phyloP scores from a whole-genome alignment of 1,284 basidiomycete genomes.

The Sanghuangporus weigelae region DNA sequence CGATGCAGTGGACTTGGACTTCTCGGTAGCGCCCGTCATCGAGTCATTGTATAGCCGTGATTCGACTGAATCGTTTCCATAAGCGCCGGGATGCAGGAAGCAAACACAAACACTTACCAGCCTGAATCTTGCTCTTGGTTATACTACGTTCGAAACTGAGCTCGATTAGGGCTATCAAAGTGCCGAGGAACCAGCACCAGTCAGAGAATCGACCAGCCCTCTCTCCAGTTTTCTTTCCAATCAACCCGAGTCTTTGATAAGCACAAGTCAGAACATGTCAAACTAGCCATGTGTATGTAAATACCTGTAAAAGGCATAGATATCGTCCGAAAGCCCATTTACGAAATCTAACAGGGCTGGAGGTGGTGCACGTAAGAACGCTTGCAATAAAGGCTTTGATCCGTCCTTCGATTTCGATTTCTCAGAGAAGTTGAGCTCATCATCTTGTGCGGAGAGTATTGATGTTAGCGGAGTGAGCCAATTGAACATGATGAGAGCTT shows the following conservation, averaged over 20 bases:
- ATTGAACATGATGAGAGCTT: slow-evolving; percentile 74
- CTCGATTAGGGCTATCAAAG: slow-evolving; percentile 72
- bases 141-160: slow-evolving; percentile 71
- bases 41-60: slow-evolving; percentile 67
- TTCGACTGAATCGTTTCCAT: slow-evolving; percentile 45
- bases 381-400: slow-evolving; percentile 52
- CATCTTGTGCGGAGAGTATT: slow-evolving; percentile 45
- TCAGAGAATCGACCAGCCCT: slow-evolving; percentile 68
- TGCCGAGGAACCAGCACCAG: slow-evolving; percentile 79
- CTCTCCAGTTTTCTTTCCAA: slow-evolving; percentile 57
- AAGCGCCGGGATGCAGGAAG: slow-evolving; percentile 11
- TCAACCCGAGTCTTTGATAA: slow-evolving; percentile 43
- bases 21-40: slow-evolving; percentile 62
- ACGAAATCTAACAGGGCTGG: slow-evolving; percentile 76
- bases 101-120: slow-evolving; percentile 51
- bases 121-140: slow-evolving; percentile 37
- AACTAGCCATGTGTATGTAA: background rate
- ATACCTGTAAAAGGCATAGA: slow-evolving; percentile 58
- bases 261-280: background rate
- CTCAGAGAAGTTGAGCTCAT: slow-evolving; percentile 22
- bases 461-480: slow-evolving; percentile 70
- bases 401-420: slow-evolving; percentile 26
- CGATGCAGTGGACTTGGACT: slow-evolving; percentile 54
- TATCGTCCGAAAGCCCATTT: slow-evolving; percentile 67
- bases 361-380: slow-evolving; percentile 71